phyloP scores from a whole-genome alignment of 2,329 filamentous ascomycete species.

The Alternaria sp. region DNA sequence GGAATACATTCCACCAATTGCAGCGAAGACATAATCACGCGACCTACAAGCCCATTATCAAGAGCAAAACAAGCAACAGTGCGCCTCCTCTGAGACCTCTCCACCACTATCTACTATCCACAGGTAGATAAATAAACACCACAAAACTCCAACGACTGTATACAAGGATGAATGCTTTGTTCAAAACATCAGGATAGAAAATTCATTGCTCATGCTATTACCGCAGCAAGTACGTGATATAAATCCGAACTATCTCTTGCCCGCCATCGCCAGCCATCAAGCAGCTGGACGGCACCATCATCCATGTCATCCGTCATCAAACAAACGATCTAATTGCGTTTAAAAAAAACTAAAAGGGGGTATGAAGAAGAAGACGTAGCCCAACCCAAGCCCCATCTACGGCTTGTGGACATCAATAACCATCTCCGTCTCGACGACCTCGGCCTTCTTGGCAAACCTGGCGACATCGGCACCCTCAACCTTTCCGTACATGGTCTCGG shows the following conservation, averaged over 20 bases:
- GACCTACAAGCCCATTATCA: no score
- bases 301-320: not conserved
- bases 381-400: slow-evolving; percentile 19
- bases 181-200: not conserved
- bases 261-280: not conserved
- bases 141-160: no score
- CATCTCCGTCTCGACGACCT: slow-evolving; percentile 48
- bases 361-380: no score
- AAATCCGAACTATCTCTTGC: not conserved
- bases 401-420: slow-evolving; percentile 39
- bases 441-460: slow-evolving; percentile 50
- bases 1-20: no score
- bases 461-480: slow-evolving; percentile 59
- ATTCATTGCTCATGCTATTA: slow-evolving; percentile 6
- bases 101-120: accelerated
- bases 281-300: not conserved
- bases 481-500: slow-evolving; percentile 70
- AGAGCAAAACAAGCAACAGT: no score
- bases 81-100: no score
- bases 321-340: slow-evolving; percentile 2
- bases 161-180: no score
- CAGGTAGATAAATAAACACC: no score
- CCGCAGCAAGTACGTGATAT: not conserved
- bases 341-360: no score
- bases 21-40: no score